These are phyloP conservation scores for Cucurbita maxima DNA, from an alignment of 306 rosid species.

Conservation along the genomic window DNA sequence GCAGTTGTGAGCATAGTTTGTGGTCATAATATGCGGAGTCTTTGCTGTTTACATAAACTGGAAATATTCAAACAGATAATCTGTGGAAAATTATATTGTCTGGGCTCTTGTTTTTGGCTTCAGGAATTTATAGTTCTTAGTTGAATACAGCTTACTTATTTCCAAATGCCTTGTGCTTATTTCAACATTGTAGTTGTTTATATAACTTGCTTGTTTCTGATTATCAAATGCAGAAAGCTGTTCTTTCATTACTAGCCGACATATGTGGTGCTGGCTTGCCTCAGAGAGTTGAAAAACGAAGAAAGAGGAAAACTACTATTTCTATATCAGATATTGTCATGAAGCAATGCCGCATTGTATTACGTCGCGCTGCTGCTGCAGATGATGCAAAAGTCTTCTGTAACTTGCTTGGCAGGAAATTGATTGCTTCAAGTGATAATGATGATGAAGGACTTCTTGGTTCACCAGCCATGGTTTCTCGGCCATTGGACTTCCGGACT, in stretches of 20 bases:
- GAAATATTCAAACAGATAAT: not conserved
- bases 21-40: not conserved
- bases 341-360: constrained; percentile 83
- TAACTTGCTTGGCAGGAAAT: constrained; percentile 86
- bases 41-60: not conserved
- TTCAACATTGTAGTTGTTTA: not conserved
- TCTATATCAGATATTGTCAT: constrained; percentile 61
- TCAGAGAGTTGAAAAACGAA: constrained; percentile 41
- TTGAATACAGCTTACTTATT: not conserved
- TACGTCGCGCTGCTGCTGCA: constrained; percentile 75
- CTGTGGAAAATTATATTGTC: not conserved
- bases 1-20: not conserved
- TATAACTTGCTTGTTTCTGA: constrained; percentile 13
- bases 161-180: not conserved
- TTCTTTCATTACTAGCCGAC: constrained; percentile 65
- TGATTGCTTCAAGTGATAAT: constrained; percentile 69
- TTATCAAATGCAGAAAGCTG: constrained; percentile 79
- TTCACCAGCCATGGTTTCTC: constrained; percentile 79
- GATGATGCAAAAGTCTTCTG: constrained; percentile 86
- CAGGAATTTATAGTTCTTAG: not conserved
- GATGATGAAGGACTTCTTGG: constrained; percentile 99
- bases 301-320: constrained; percentile 41
- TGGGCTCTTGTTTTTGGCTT: not conserved
- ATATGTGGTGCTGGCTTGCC: constrained; percentile 34
- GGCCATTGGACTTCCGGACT: constrained; percentile 94